A percentile compares a stretch with the other conserved stretches of the same genome.
phyloP scores from a whole-genome alignment of 441 rosid species.

The Euphorbia schlechtendalii region DNA sequence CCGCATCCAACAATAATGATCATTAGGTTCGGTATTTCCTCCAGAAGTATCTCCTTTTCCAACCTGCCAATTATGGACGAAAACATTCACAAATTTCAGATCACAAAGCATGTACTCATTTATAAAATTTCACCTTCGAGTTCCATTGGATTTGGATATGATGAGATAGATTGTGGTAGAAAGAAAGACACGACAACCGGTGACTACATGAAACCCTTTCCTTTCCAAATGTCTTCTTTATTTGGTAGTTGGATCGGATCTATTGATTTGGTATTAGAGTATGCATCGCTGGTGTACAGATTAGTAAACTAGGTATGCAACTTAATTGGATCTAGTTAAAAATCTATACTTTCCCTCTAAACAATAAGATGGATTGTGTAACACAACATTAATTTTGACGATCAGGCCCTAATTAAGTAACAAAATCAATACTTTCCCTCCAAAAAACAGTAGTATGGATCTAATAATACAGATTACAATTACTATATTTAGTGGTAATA shows the following conservation, averaged over 20 bases:
- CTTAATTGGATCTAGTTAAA: not conserved
- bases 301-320: not conserved
- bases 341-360: not conserved
- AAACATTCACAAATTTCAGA: slow-evolving; percentile 4
- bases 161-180: not conserved
- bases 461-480: not conserved
- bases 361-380: not conserved
- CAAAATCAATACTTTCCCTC: not conserved
- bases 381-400: not conserved
- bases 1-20: slow-evolving; percentile 93
- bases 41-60: slow-evolving; percentile 69
- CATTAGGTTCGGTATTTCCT: slow-evolving; percentile 57
- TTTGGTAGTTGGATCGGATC: not conserved
- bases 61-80: slow-evolving; percentile 33
- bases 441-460: not conserved
- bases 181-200: not conserved
- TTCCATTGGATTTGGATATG: not conserved
- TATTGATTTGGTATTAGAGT: not conserved
- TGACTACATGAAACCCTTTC: not conserved
- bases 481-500: not conserved
- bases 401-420: not conserved
- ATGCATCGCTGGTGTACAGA: not conserved
- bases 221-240: not conserved
- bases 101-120: not conserved
- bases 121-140: not conserved